Base-by-base conservation (phyloP, 495 filamentous ascomycete species). In the Penicillium bovifimosum region DNA sequence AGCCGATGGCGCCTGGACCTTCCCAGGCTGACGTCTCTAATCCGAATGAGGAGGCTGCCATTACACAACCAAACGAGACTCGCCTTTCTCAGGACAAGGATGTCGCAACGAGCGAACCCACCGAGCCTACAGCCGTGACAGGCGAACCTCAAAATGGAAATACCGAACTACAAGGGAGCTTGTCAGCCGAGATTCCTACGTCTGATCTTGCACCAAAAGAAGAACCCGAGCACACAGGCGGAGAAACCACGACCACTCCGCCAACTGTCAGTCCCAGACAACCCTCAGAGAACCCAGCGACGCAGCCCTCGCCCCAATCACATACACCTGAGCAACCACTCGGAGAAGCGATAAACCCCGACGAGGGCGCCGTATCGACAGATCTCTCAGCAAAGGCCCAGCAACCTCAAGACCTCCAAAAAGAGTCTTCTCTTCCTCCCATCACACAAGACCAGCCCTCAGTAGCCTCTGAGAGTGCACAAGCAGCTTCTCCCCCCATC, bases 231-330 rank as follows among this genome's bases (percentile, higher is more conserved):
- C 7, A 28, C 14, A 2, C 48, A 41, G 34, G 17, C 13, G 28
- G 33, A 6, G 28, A 41, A 5, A 27, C 27, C 6, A 28, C 0
- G 18, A 26, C 28, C 16, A 41, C 31, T 16, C 17, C 34, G 17
- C 20, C 47, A 16, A 52, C 56, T 35, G 48, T 38, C 20, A 14
- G 44, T 8, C 39, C 44, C 4, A 58, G 50, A 27, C 45, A 55
- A 16, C 27, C 38, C 5, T 24, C 39, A 13, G 51, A 64, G 38
- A 24, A 40, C 28, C 14, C 39, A 24, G 40, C 24, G 24, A 38
- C 50, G 43, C 47, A 54, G 13, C n/a, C 38, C 27, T 8, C 47
- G 18, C 10, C 18, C 11, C 36, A 59, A 34, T 4, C 16, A 29
- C 47, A 52, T 5, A 38, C 34, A 13, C 11, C 27, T 14, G 28